A percentile compares a stretch with the other conserved stretches of the same genome.
Conservation (phyloP, 306 rosid species). For the Comarum palustre region DNA sequence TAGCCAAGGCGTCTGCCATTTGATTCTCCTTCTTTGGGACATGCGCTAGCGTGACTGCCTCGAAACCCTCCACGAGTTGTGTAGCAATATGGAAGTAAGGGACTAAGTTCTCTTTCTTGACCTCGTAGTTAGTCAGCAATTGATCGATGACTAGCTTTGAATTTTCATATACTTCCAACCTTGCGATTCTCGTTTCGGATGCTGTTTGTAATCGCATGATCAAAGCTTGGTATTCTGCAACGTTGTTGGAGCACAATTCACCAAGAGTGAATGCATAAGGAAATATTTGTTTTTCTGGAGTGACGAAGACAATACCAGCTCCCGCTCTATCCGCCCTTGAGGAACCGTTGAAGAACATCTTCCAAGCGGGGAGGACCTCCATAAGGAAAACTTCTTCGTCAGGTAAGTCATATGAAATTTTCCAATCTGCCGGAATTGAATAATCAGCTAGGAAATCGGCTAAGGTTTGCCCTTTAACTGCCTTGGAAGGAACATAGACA, state of each 20-base stretch:
- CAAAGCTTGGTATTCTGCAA: neutral
- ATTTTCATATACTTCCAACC: neutral
- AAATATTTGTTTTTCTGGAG: neutral
- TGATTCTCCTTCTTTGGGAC: neutral
- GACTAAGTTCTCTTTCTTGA: neutral
- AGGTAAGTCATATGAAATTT: too few species aligned
- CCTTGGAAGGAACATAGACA: too few species aligned
- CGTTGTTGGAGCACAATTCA: neutral
- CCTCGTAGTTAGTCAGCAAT: neutral
- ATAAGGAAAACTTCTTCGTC: too few species aligned
- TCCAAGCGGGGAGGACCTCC: too few species aligned
- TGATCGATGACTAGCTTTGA: neutral
- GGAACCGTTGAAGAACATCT: too few species aligned
- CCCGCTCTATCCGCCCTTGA: neutral
- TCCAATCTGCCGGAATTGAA: too few species aligned
- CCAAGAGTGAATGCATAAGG: neutral
- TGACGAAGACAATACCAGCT: neutral
- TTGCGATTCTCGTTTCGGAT: neutral
- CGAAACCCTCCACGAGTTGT: neutral
- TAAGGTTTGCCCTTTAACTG: too few species aligned
- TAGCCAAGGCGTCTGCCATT: neutral
- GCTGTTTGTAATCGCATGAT: neutral
- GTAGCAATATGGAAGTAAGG: neutral
- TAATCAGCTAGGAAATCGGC: too few species aligned
- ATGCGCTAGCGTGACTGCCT: fast-evolving